Base-by-base conservation (phyloP, 176 grass and related monocot species). In the Triticum urartu region DNA sequence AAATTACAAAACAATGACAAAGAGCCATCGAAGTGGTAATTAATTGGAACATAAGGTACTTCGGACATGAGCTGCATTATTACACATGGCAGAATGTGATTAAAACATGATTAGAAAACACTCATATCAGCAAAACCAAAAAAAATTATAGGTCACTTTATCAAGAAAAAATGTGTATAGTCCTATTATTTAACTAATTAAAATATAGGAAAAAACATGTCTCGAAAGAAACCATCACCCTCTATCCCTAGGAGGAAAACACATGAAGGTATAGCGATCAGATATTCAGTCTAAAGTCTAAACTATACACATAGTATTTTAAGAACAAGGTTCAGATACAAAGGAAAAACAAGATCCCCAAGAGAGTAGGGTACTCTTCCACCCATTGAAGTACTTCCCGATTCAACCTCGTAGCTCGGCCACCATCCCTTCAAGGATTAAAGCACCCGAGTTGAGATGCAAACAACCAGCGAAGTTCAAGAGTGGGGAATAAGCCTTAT, bases 291-390 rank as follows among this genome's bases (percentile, higher is more conserved):
- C 12, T 48, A 48, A 48, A 48, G 47, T 48, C 1, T 15, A 48
- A 48, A 48, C 4, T 5, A 48, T 15, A 48, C 13, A 48, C 47
- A 48, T 48, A 48, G 3, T 48, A 48, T 13, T 15, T 48, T 5
- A 48, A 13, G 4, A 48, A 48, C 11, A 48, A 48, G 47, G 34
- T 92, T 75, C 93, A 86, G 30, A 91, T 35, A 20, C 70, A 87
- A 71, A 95, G 90, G 88, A 95, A 93, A 38, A 90, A 93, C 20
- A 78, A 84, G 10, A 91, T 95, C 75, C 86, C 93, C 10, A 90
- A 81, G 78, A 93, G 78, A 69, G 95, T 90, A 11, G 24, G 65
- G 69, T 98, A 90, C 69, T 98, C 69, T 89, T 98, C 95, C 93
- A 98, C 43, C 95, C 93, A 4, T 62, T 21, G 34, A 98, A 98